Evolutionary conservation across 495 filamentous ascomycete genomes (phyloP).

Genomic region (Lasiosphaeriaceae sp.): DNA sequence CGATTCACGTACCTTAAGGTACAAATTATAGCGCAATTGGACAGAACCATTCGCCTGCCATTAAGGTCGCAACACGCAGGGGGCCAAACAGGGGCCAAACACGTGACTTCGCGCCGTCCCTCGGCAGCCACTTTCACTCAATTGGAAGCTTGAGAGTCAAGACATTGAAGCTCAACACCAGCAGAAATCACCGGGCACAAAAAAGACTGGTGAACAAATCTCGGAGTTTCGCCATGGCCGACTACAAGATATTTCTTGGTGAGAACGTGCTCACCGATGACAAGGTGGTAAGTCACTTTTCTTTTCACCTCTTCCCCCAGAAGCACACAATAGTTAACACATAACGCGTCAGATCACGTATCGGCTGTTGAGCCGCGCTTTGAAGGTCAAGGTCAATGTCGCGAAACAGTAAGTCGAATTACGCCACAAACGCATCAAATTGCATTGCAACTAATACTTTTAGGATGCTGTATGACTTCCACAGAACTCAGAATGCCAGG

Average conservation of each 20-base stretch:
- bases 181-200: not conserved
- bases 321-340: not conserved
- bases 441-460: not conserved
- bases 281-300: constrained; percentile 54
- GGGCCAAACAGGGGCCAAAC: not conserved
- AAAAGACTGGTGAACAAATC: not conserved
- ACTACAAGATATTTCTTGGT: constrained; percentile 69
- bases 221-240: constrained; percentile 36
- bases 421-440: not conserved
- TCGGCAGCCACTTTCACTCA: too few relatives aligned
- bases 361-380: constrained; percentile 69
- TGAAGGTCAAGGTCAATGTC: constrained; percentile 74
- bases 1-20: too few relatives aligned
- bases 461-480: constrained; percentile 90
- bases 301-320: not conserved
- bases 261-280: constrained; percentile 73
- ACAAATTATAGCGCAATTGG: too few relatives aligned
- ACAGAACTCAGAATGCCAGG: constrained; percentile 72
- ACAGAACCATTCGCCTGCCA: too few relatives aligned
- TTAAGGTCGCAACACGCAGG: too few relatives aligned
- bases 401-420: constrained; percentile 29
- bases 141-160: too few relatives aligned
- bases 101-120: constrained; percentile 32
- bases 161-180: not conserved
- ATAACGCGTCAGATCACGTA: constrained; percentile 67